A percentile compares a stretch with the other conserved stretches of the same genome.
phyloP scores from a whole-genome alignment of 2,329 filamentous ascomycete species.

The Fusarium sp. region DNA sequence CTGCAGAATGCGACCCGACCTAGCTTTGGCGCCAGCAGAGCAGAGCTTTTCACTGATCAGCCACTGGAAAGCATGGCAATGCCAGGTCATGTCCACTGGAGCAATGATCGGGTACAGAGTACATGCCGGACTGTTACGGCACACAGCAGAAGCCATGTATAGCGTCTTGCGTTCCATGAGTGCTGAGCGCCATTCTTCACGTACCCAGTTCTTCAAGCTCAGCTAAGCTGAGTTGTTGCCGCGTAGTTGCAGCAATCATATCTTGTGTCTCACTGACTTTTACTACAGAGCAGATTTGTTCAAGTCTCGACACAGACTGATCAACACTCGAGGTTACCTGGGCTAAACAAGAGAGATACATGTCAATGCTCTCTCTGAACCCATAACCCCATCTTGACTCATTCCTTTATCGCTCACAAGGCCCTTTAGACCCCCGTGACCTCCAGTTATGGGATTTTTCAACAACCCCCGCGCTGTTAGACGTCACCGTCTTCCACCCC shows the following conservation, averaged over 20 bases:
- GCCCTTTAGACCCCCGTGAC: constrained; percentile 31
- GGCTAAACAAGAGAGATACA: neutral
- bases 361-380: constrained; percentile 15
- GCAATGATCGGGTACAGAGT: constrained; percentile 14
- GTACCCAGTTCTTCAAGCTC: neutral
- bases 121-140: constrained; percentile 12
- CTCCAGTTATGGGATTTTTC: constrained; percentile 14
- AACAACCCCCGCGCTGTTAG: constrained; percentile 32
- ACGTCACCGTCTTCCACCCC: constrained; percentile 32
- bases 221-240: neutral
- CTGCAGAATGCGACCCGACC: constrained; percentile 11
- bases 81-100: constrained; percentile 1
- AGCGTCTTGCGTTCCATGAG: constrained; percentile 14
- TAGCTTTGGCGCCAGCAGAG: constrained; percentile 13
- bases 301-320: neutral
- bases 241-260: constrained; percentile 18
- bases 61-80: constrained; percentile 16
- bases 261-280: constrained; percentile 7
- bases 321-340: neutral
- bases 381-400: constrained; percentile 9
- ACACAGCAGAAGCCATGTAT: constrained; percentile 14
- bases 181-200: neutral
- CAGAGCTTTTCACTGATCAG: constrained; percentile 27
- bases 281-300: neutral
- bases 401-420: constrained; percentile 10